These are phyloP conservation scores for Akanthomyces lecanii DNA, from an alignment of 2,329 filamentous ascomycete species.

Conservation along the genomic window DNA sequence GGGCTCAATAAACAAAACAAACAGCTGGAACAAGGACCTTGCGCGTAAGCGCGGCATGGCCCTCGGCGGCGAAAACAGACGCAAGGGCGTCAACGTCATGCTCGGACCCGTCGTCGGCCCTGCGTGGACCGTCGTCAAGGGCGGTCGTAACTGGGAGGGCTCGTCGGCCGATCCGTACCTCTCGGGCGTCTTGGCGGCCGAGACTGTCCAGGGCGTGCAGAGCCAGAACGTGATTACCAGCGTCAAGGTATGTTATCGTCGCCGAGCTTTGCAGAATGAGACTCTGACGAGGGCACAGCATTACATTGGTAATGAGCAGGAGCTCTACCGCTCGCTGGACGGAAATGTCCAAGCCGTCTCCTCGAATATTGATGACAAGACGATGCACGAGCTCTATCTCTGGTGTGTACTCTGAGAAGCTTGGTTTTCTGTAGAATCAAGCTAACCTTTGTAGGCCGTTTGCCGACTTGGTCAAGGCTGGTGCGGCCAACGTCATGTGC, in stretches of 20 bases:
- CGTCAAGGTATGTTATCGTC: conserved; percentile 45
- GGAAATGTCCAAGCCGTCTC: conserved; percentile 51
- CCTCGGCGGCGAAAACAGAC: conserved; percentile 9
- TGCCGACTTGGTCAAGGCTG: conserved; percentile 60
- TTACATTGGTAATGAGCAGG: conserved; percentile 73
- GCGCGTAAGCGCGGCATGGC: conserved; percentile 6
- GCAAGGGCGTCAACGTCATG: conserved; percentile 56
- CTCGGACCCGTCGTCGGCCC: conserved; percentile 69
- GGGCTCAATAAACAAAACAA: conserved; percentile 23
- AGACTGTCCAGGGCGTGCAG: conserved; percentile 72
- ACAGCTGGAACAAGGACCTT: conserved; percentile 52
- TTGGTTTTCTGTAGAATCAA: neutral
- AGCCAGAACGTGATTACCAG: conserved; percentile 75
- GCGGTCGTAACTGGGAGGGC: conserved; percentile 71
- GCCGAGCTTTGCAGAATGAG: neutral
- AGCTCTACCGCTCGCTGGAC: conserved; percentile 63
- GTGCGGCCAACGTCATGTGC: conserved; percentile 55
- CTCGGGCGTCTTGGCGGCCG: conserved; percentile 64
- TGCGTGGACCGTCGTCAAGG: conserved; percentile 64
- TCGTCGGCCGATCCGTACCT: conserved; percentile 69
- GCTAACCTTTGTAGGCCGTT: conserved; percentile 50
- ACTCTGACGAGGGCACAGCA: conserved; percentile 48
- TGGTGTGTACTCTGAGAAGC: conserved; percentile 41
- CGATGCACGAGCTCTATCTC: conserved; percentile 60
- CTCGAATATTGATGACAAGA: conserved; percentile 57